Evolutionary conservation across 129 eudicot genomes (phyloP), one percentile per base, ranked within the genome.

Genomic region (Cynara cardunculus): DNA sequence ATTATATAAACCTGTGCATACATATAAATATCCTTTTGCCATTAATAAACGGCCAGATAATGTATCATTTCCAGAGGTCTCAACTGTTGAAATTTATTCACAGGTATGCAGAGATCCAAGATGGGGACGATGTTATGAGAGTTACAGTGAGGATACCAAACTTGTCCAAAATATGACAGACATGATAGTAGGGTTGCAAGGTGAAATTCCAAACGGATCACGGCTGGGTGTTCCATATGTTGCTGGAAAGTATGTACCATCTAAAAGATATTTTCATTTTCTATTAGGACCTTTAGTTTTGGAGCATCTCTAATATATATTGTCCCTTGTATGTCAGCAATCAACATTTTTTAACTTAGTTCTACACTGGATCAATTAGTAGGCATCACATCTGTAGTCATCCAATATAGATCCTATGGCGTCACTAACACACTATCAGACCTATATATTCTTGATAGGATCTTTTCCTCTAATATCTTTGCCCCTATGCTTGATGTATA

Each of bases 91-190:
- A 16, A n/a, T 30, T 78, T 28, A n/a, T 73, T 73, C 62, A 64
- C 74, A 93, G 98, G 98, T 93, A 62, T 93, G 98, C 73, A 83
- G 97, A 85, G 97, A 93, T 82, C 98, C 98, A 22, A 82, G 98
- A 77, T 93, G 98, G 98, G 98, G 98, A 68, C 83, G 98, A 67
- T 93, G 98, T 79, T 93, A 93, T 71, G 97, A 91, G 84, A 91
- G 97, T 89, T 91, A 89, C 74, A 88, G 97, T 71, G 97, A 92
- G 85, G 94, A 90, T 84, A 89, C 89, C 69, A 85, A 85, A 87
- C 84, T 90, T 85, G 97, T 92, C 44, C 88, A 85, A 84, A 87
- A 84, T 77, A 92, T 92, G 97, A 90, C 97, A 11, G 92, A 90
- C 21, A 88, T 92, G 75, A 92, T 92, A 49, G 25, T 83, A 72